phyloP scores from a whole-genome alignment of 768 basidiomycete species.

The Pisolithus marmoratus region DNA sequence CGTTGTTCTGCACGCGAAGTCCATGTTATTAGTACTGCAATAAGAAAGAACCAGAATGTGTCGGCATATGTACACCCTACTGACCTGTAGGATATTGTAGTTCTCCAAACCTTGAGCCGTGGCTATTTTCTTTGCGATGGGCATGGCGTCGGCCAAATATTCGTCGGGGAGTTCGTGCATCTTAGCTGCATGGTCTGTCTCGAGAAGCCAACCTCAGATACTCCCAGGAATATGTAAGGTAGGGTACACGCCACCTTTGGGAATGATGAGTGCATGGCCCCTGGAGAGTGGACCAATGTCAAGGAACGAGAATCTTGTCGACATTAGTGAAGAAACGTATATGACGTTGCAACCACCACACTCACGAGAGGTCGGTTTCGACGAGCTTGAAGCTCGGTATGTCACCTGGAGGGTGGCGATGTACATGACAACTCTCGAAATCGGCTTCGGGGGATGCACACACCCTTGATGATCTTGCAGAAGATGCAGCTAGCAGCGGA shows the following conservation, averaged over 20 bases:
- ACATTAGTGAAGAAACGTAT: neutral
- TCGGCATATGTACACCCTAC: neutral
- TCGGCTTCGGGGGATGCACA: constrained; percentile 2
- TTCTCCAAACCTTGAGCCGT: constrained; percentile 65
- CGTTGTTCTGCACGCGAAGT: constrained; percentile 51
- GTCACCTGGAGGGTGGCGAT: constrained; percentile 48
- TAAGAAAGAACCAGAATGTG: neutral
- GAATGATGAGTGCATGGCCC: constrained; percentile 89
- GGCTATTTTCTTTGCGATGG: constrained; percentile 84
- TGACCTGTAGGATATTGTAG: constrained; percentile 80
- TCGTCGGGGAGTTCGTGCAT: constrained; percentile 86
- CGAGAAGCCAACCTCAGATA: neutral
- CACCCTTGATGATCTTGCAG: constrained; percentile 93
- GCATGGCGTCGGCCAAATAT: constrained; percentile 68
- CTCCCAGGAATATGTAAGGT: neutral
- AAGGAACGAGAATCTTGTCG: constrained; percentile 72
- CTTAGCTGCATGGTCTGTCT: constrained; percentile 77
- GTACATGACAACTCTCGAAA: neutral
- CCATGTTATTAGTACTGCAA: neutral
- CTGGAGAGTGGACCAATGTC: constrained; percentile 88
- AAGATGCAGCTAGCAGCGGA: constrained; percentile 71
- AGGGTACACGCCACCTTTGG: constrained; percentile 62
- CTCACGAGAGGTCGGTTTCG: constrained; percentile 69
- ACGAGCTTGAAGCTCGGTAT: constrained; percentile 85
- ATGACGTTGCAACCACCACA: constrained; percentile 8